A percentile compares a stretch with the other conserved stretches of the same genome.
These are phyloP conservation scores for Neurospora discreta DNA, from an alignment of 495 filamentous ascomycete species.

Conservation along the genomic window DNA sequence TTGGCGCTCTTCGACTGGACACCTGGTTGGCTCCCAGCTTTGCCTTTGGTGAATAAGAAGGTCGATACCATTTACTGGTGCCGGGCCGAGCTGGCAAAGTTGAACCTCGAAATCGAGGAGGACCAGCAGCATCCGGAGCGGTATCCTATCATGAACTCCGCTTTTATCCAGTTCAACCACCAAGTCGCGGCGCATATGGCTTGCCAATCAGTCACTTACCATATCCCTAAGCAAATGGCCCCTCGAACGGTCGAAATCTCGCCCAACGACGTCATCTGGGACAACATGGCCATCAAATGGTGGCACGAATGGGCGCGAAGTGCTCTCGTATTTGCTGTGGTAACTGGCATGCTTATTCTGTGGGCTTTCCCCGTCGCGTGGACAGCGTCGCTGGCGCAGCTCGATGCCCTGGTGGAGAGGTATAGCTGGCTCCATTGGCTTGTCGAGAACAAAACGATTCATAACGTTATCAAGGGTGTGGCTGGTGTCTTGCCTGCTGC, in stretches of 20 bases:
- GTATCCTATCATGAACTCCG: conserved; percentile 92
- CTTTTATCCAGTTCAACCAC: conserved; percentile 97
- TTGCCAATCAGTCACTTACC: conserved; percentile 84
- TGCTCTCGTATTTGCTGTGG: conserved; percentile 50
- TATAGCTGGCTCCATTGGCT: conserved; percentile 66
- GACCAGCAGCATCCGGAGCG: conserved; percentile 81
- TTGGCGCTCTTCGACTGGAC: conserved; percentile 66
- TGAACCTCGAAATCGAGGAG: conserved; percentile 87
- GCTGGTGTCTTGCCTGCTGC: conserved; percentile 79
- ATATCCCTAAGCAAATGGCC: conserved; percentile 88
- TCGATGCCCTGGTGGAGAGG: conserved; percentile 52
- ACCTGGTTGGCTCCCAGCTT: conserved; percentile 60
- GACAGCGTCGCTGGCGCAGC: conserved; percentile 68
- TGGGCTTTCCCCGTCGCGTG: conserved; percentile 91
- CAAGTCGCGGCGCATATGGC: conserved; percentile 98
- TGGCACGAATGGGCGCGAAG: conserved; percentile 80
- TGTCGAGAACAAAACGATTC: conserved; percentile 38
- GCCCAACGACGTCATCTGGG: conserved; percentile 90
- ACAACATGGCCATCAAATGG: conserved; percentile 96
- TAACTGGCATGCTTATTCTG: conserved; percentile 67
- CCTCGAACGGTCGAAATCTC: conserved; percentile 88
- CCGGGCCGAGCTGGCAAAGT: conserved; percentile 72
- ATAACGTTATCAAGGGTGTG: conserved; percentile 56
- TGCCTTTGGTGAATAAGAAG: conserved; percentile 77
- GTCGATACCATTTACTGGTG: conserved; percentile 93